Conservation (phyloP, 2,329 filamentous ascomycete genomes). For the Cadophora sp. region DNA sequence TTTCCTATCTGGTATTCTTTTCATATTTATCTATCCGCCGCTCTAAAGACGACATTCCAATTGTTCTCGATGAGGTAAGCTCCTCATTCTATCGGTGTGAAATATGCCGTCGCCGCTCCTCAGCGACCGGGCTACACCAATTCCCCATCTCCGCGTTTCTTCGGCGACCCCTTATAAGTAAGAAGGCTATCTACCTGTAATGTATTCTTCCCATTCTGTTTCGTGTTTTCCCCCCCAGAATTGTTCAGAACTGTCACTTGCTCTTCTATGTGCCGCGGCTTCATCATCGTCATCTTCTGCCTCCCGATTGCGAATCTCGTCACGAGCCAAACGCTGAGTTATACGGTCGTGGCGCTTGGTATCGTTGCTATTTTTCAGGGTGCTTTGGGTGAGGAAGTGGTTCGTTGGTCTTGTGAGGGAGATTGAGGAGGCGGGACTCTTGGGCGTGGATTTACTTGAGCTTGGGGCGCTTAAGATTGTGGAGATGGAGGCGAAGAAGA, state of each 20-base stretch:
- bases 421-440: slow-evolving; percentile 55
- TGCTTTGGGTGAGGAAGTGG: slow-evolving; percentile 60
- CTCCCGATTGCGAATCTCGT: slow-evolving; percentile 62
- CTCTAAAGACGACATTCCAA: too few relatives aligned
- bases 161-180: background rate
- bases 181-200: background rate
- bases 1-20: too few relatives aligned
- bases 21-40: too few relatives aligned
- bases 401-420: slow-evolving; percentile 63
- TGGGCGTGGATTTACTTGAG: slow-evolving; percentile 53
- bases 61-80: background rate
- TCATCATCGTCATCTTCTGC: slow-evolving; percentile 64
- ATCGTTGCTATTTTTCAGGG: slow-evolving; percentile 59
- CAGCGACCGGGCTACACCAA: background rate
- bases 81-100: background rate
- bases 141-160: background rate
- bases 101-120: background rate
- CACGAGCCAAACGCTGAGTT: slow-evolving; percentile 62
- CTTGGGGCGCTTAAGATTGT: slow-evolving; percentile 40
- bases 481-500: slow-evolving; percentile 48
- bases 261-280: slow-evolving; percentile 44
- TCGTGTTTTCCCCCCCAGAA: background rate
- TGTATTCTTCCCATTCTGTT: background rate
- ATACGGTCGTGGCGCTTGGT: slow-evolving; percentile 65
- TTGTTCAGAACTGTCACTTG: background rate